Base-by-base conservation (phyloP, 768 basidiomycete genomes). In the Gelatoporia subvermispora region DNA sequence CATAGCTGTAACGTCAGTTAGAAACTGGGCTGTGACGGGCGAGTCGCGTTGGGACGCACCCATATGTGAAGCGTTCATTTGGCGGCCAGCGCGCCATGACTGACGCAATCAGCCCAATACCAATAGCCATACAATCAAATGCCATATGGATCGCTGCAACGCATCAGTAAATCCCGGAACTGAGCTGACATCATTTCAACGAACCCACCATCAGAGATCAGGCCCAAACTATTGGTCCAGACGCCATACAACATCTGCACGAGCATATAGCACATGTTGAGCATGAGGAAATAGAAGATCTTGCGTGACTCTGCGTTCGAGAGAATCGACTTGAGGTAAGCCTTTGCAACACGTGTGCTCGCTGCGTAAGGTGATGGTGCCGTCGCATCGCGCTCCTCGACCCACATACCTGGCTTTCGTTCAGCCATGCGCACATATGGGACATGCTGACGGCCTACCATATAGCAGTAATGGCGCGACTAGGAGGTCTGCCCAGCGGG, bases 21-120 rank as follows among this genome's bases (percentile, higher is more conserved):
- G 0, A 22, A 35, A 10, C 24, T n/a, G 28, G n/a, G 20, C 24
- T 38, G 11, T 18, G 22, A 7, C 47, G 3, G 2, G 22, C 15
- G 21, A 4, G 8, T 39, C 20, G 15, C 37, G 41, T 25, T 31
- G 39, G 38, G 17, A 66, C 81, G 41, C 56, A 89, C 88, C 96
- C 96, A 65, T 96, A 99, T 15, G 96, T 97, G 69, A 92, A 99
- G 31, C 82, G 75, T 58, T 88, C 87, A 68, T 98, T 93, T 0
- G 93, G 88, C 35, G 91, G 86, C 96, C 96, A 98, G 10, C 88
- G 94, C 2, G 95, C 93, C 88, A 98, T 98, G 4, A 99, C 89
- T 8, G 91, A 94, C 4, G 96, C 96, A 48, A 96, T 82, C 2
- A 99, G 76, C 2, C 96, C 96, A 45, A 99, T 90, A 0, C 83